Evolutionary conservation across 2,329 filamentous ascomycete genomes (phyloP).

Genomic region (Lachnellula hyalina): DNA sequence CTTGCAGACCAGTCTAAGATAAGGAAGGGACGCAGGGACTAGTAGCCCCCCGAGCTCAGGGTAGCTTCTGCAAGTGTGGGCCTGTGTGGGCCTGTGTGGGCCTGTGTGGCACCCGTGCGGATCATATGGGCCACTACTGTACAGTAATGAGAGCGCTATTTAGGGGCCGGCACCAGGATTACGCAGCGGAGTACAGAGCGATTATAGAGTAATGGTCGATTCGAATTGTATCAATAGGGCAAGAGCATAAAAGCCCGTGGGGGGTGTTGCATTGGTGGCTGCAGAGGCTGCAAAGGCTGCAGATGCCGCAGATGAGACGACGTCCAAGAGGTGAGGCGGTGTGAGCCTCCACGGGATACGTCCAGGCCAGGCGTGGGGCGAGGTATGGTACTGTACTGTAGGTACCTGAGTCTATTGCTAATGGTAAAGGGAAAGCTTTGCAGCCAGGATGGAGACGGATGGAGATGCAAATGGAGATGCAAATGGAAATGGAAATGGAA

Average conservation of each 20-base stretch:
- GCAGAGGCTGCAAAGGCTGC: neutral
- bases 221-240: neutral
- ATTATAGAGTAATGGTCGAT: constrained; percentile 9
- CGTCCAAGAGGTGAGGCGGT: constrained; percentile 11
- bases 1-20: constrained; percentile 3
- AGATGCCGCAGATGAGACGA: neutral
- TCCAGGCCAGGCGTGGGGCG: neutral
- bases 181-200: constrained; percentile 15
- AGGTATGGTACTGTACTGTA: neutral
- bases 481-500: no score
- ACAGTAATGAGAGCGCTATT: constrained; percentile 8
- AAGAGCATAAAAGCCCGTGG: neutral
- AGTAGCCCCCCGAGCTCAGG: neutral
- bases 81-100: neutral
- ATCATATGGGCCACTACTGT: constrained; percentile 2
- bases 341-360: constrained; percentile 4
- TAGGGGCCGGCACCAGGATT: constrained; percentile 21
- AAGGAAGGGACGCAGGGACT: neutral
- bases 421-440: neutral
- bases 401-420: constrained; percentile 1
- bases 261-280: constrained; percentile 3
- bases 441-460: neutral
- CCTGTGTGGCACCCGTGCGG: constrained; percentile 9
- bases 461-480: no score
- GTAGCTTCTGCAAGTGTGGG: constrained; percentile 4